Percentiles rank a stretch among this genome's conserved stretches.
phyloP scores from a whole-genome alignment of 2,329 filamentous ascomycete genomes.

The Venturia carpophila region DNA sequence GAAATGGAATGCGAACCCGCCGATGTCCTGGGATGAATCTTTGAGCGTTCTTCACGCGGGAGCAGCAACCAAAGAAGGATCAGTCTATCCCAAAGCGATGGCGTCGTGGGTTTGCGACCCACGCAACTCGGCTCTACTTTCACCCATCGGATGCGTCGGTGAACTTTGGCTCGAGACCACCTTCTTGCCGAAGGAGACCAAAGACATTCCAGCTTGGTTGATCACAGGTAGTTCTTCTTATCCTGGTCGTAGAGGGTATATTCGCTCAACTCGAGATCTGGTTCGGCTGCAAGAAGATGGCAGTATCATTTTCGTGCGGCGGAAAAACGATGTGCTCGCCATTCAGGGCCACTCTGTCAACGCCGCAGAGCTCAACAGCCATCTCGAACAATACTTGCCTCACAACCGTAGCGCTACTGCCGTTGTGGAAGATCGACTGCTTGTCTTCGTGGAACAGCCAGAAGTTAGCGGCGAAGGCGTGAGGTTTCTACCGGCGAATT shows the following conservation, averaged over 20 bases:
- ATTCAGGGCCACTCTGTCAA: constrained; percentile 35
- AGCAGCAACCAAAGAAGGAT: constrained; percentile 29
- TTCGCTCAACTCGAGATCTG: constrained; percentile 26
- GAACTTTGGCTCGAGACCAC: constrained; percentile 37
- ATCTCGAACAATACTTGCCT: constrained; percentile 33
- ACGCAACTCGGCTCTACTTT: constrained; percentile 30
- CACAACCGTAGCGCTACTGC: constrained; percentile 23
- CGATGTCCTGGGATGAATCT: constrained; percentile 26
- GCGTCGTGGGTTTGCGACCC: constrained; percentile 29
- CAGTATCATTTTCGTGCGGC: constrained; percentile 25
- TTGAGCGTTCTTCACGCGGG: constrained; percentile 19
- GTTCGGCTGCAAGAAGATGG: constrained; percentile 25
- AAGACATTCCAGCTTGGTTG: constrained; percentile 30
- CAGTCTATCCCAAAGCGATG: constrained; percentile 13
- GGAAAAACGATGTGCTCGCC: constrained; percentile 25
- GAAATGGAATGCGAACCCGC: constrained; percentile 33
- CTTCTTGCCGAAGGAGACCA: constrained; percentile 25
- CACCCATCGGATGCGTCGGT: constrained; percentile 35
- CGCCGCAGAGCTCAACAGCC: constrained; percentile 34
- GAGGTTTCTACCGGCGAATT: background rate
- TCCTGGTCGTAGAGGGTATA: constrained; percentile 10
- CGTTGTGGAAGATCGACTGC: background rate
- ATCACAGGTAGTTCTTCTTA: constrained; percentile 27
- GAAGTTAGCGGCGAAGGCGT: background rate
- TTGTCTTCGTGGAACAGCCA: constrained; percentile 8